Evolutionary conservation across 2,329 filamentous ascomycete genomes (phyloP).

Genomic region (Fusarium gaditjirri): DNA sequence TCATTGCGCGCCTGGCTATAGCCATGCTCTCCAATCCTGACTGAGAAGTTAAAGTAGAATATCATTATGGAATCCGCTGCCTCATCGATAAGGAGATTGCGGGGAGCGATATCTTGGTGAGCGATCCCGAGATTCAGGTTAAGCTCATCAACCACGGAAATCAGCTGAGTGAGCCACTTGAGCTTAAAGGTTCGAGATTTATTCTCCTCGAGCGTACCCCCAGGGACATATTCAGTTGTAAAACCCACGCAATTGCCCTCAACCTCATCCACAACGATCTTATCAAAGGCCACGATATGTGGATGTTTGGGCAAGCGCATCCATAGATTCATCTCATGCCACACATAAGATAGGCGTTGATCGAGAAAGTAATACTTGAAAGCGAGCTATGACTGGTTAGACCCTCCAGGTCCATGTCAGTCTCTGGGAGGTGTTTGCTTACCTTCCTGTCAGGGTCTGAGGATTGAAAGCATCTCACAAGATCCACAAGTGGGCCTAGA

Average conservation of each 20-base stretch:
- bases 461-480: constrained; percentile 23
- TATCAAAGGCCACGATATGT: constrained; percentile 51
- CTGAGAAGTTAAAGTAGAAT: constrained; percentile 51
- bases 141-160: constrained; percentile 46
- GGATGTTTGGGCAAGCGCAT: constrained; percentile 51
- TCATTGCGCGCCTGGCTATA: constrained; percentile 44
- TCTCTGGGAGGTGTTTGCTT: background rate
- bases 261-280: constrained; percentile 49
- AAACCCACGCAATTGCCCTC: constrained; percentile 51
- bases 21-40: constrained; percentile 32
- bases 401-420: background rate
- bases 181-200: constrained; percentile 48
- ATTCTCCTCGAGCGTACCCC: constrained; percentile 48
- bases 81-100: constrained; percentile 53
- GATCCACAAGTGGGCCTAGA: constrained; percentile 43
- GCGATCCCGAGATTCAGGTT: constrained; percentile 52
- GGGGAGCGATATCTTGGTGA: constrained; percentile 53
- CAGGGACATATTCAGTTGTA: constrained; percentile 49
- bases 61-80: constrained; percentile 48
- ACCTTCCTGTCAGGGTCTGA: background rate
- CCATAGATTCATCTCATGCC: constrained; percentile 51
- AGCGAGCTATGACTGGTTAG: constrained; percentile 21
- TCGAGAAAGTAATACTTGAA: constrained; percentile 51
- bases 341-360: constrained; percentile 35
- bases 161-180: constrained; percentile 51